Evolutionary conservation across 202 grass and related monocot genomes (phyloP).

Genomic region (Setaria italica): DNA sequence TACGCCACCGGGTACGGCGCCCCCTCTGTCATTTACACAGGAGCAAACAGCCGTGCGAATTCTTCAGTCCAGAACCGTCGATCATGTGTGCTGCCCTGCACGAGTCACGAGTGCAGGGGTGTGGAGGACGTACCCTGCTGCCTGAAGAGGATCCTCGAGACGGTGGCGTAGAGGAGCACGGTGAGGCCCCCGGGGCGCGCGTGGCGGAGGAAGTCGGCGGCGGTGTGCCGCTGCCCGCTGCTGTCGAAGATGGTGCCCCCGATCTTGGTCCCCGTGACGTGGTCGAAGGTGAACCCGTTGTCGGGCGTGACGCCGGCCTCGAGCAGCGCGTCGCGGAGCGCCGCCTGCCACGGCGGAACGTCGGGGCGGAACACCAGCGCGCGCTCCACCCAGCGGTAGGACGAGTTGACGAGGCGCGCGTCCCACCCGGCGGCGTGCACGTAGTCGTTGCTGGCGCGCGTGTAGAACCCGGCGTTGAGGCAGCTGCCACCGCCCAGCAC

Average conservation of each 20-base stretch:
- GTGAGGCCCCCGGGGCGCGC: slow-evolving; percentile 62
- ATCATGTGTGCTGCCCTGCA: neutral
- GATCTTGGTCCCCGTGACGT: slow-evolving; percentile 89
- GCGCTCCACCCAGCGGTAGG: slow-evolving; percentile 90
- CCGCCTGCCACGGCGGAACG: slow-evolving; percentile 83
- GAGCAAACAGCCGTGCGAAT: neutral
- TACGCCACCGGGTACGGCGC: slow-evolving; percentile 68
- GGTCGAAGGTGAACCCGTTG: slow-evolving; percentile 93
- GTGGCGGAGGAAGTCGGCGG: slow-evolving; percentile 83
- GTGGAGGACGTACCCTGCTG: slow-evolving; percentile 43
- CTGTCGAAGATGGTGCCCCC: slow-evolving; percentile 90
- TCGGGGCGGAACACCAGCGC: slow-evolving; percentile 78
- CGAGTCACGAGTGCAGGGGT: too few relatives aligned
- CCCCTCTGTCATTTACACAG: slow-evolving; percentile 3
- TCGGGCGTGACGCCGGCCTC: slow-evolving; percentile 82
- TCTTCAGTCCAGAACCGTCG: neutral
- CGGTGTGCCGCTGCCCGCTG: slow-evolving; percentile 78
- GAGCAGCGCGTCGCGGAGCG: slow-evolving; percentile 76
- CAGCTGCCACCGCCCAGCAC: slow-evolving; percentile 88
- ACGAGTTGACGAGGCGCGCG: slow-evolving; percentile 74
- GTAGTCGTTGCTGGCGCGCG: slow-evolving; percentile 76
- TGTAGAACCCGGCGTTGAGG: slow-evolving; percentile 94
- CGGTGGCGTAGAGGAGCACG: slow-evolving; percentile 82
- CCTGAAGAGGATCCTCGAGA: slow-evolving; percentile 65
- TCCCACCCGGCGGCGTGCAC: slow-evolving; percentile 77